Evolutionary conservation across 1,139 yeast species (phyloP).

Genomic region (Pichia terricola): DNA sequence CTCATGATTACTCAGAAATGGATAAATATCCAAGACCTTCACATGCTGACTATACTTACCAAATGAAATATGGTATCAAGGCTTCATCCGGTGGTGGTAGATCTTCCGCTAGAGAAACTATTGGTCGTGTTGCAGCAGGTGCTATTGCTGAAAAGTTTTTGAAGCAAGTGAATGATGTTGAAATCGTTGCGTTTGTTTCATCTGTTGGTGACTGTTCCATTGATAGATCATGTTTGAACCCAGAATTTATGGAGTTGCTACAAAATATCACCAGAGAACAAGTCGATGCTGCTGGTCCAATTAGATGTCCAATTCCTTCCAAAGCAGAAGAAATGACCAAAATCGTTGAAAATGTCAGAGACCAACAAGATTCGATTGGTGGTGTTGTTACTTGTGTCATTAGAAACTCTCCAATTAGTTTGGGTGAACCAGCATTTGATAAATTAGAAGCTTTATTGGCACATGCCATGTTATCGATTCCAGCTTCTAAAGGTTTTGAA

Average conservation of each 20-base stretch:
- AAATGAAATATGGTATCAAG: conserved; percentile 82
- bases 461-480: conserved; percentile 95
- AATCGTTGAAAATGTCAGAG: conserved; percentile 80
- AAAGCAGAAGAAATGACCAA: conserved; percentile 75
- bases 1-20: conserved; percentile 90
- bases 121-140: conserved; percentile 98
- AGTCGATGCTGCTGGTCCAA: conserved; percentile 82
- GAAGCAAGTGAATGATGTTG: conserved; percentile 67
- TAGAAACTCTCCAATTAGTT: conserved; percentile 84
- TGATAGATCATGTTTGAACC: conserved; percentile 60
- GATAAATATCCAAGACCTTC: conserved; percentile 95
- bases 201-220: conserved; percentile 76
- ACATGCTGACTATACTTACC: conserved; percentile 93
- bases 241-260: conserved; percentile 55
- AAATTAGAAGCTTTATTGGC: conserved; percentile 90
- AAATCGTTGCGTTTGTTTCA: conserved; percentile 92
- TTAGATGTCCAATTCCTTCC: conserved; percentile 80
- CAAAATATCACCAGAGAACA: conserved; percentile 75
- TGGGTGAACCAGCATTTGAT: conserved; percentile 97
- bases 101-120: conserved; percentile 94
- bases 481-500: conserved; percentile 97
- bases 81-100: conserved; percentile 97
- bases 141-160: conserved; percentile 94
- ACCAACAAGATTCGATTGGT: conserved; percentile 85
- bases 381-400: conserved; percentile 97